These are phyloP conservation scores for Blastobotrys peoriensis DNA, from an alignment of 805 yeast species.

Conservation along the genomic window DNA sequence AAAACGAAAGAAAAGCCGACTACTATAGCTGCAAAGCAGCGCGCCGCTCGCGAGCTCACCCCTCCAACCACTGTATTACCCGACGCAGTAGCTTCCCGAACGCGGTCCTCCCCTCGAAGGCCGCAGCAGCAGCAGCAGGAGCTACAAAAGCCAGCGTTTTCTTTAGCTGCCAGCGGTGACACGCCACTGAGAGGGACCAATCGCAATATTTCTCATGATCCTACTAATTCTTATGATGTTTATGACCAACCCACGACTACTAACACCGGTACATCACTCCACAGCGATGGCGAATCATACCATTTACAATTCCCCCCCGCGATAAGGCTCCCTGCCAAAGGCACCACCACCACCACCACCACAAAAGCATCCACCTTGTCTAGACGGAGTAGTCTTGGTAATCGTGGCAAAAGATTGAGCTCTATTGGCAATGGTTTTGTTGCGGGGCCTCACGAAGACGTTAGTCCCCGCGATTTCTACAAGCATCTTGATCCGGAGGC, in stretches of 20 bases:
- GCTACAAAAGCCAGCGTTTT: too few species aligned
- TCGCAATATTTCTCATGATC: too few species aligned
- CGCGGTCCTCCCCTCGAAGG: too few species aligned
- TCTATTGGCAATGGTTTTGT: constrained; percentile 67
- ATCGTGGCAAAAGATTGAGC: constrained; percentile 64
- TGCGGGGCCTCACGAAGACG: constrained; percentile 54
- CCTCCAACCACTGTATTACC: too few species aligned
- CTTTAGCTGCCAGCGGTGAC: too few species aligned
- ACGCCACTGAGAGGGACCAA: too few species aligned
- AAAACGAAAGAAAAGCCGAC: too few species aligned
- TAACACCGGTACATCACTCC: background rate
- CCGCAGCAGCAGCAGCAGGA: too few species aligned
- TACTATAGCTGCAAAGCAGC: too few species aligned
- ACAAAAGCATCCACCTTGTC: constrained; percentile 1
- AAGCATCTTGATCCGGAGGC: constrained; percentile 55
- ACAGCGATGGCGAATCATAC: too few species aligned
- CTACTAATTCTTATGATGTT: background rate
- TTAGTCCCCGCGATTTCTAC: constrained; percentile 48
- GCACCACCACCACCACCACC: constrained; percentile 13
- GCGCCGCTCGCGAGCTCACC: too few species aligned
- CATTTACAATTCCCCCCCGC: background rate
- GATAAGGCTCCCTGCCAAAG: background rate
- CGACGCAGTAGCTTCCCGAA: too few species aligned
- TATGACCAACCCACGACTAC: background rate
- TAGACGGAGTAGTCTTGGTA: constrained; percentile 27